phyloP scores from a whole-genome alignment of 2,329 filamentous ascomycete species.

The Cordyceps fumosorosea region DNA sequence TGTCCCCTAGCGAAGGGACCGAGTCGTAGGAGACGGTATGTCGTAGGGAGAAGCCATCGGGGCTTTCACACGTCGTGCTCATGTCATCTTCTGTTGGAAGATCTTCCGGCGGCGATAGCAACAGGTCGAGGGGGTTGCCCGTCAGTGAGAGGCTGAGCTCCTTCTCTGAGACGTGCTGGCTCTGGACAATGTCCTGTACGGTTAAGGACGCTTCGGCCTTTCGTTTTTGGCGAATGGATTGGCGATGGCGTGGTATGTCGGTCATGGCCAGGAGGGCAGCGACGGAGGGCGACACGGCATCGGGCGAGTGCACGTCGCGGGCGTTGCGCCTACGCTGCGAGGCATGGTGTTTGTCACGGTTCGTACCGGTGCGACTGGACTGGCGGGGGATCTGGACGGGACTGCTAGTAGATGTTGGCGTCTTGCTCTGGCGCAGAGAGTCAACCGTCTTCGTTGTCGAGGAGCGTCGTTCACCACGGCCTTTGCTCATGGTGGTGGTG shows the following conservation, averaged over 20 bases:
- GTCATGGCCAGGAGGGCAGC: slow-evolving; percentile 57
- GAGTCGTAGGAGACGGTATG: slow-evolving; percentile 55
- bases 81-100: slow-evolving; percentile 42
- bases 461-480: slow-evolving; percentile 4
- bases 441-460: neutral
- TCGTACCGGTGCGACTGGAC: slow-evolving; percentile 2
- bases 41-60: slow-evolving; percentile 43
- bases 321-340: slow-evolving; percentile 7
- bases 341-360: slow-evolving; percentile 8
- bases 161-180: slow-evolving; percentile 51
- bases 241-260: slow-evolving; percentile 47
- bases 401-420: neutral
- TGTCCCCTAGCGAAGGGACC: slow-evolving; percentile 52
- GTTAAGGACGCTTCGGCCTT: slow-evolving; percentile 33
- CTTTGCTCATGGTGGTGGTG: slow-evolving; percentile 12
- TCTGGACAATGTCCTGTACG: slow-evolving; percentile 49
- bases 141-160: slow-evolving; percentile 49
- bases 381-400: slow-evolving; percentile 12
- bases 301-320: slow-evolving; percentile 31
- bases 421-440: neutral
- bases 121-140: slow-evolving; percentile 50
- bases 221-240: slow-evolving; percentile 28
- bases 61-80: slow-evolving; percentile 41
- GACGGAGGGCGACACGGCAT: slow-evolving; percentile 51
- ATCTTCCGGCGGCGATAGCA: slow-evolving; percentile 56